phyloP scores from a whole-genome alignment of 2,329 filamentous ascomycete species.

The Pseudogymnoascus sp. region DNA sequence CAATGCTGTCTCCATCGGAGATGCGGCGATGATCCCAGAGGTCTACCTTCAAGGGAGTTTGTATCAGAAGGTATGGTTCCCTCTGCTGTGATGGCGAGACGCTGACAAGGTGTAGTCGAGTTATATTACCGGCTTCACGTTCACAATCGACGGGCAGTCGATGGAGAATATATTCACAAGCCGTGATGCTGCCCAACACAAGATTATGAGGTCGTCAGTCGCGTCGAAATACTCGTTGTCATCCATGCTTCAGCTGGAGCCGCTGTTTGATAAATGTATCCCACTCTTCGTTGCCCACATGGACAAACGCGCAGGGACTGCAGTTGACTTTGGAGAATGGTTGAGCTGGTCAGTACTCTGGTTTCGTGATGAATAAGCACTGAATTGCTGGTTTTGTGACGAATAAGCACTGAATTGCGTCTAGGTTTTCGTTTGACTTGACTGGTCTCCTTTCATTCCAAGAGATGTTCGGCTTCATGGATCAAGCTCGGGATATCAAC shows the following conservation, averaged over 20 bases:
- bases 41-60: slow-evolving; percentile 9
- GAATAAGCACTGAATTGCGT: not conserved
- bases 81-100: not conserved
- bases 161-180: not conserved
- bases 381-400: too few species aligned
- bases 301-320: not conserved
- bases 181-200: not conserved
- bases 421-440: slow-evolving; percentile 14
- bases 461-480: slow-evolving; percentile 12
- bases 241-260: not conserved
- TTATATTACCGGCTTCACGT: not conserved
- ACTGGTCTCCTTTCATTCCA: slow-evolving; percentile 13
- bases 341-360: not conserved
- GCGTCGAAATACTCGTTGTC: not conserved
- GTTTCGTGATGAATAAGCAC: too few species aligned
- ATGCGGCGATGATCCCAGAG: not conserved
- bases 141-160: not conserved
- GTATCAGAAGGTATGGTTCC: slow-evolving; percentile 9
- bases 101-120: not conserved
- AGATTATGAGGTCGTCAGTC: not conserved
- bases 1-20: slow-evolving; percentile 1
- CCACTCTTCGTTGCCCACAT: not conserved
- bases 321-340: slow-evolving; percentile 9
- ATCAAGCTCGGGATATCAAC: slow-evolving; percentile 10
- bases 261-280: slow-evolving; percentile 6